Conservation (phyloP, 495 filamentous ascomycete species). For the Arthonia radiata region DNA sequence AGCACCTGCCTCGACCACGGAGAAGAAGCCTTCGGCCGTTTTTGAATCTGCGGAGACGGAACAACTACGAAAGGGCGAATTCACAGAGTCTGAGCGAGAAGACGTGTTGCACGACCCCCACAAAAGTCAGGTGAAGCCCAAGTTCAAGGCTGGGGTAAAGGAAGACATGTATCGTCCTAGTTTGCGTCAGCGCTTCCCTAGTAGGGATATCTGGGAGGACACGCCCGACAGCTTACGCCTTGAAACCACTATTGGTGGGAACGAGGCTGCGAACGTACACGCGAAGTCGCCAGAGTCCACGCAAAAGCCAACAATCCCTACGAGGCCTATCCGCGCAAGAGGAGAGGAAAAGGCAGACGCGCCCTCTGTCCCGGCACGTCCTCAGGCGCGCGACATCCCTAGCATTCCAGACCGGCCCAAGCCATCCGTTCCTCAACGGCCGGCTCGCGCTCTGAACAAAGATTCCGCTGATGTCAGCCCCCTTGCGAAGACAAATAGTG, state of each 20-base stretch:
- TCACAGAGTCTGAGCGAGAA: slow-evolving; percentile 19
- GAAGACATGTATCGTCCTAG: slow-evolving; percentile 21
- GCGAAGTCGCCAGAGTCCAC: slow-evolving; percentile 8
- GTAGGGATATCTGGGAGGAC: slow-evolving; percentile 93
- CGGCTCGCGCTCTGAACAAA: too few relatives aligned
- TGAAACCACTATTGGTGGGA: slow-evolving; percentile 46
- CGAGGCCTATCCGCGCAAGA: too few relatives aligned
- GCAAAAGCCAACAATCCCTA: slow-evolving; percentile 4
- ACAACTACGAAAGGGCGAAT: slow-evolving; percentile 21
- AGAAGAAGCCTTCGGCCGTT: slow-evolving; percentile 7
- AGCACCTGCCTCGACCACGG: slow-evolving; percentile 12
- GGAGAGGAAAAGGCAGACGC: too few relatives aligned
- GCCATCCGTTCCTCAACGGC: slow-evolving; percentile 15
- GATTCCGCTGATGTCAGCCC: too few relatives aligned
- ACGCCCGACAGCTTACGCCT: slow-evolving; percentile 59
- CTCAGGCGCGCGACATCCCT: too few relatives aligned
- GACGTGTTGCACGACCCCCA: slow-evolving; percentile 12
- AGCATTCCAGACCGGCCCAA: too few relatives aligned
- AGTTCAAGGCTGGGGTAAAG: slow-evolving; percentile 17
- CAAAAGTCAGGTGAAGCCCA: slow-evolving; percentile 17
- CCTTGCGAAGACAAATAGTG: slow-evolving; percentile 6
- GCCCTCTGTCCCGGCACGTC: too few relatives aligned
- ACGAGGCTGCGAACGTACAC: slow-evolving; percentile 12
- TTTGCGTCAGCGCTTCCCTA: slow-evolving; percentile 61
- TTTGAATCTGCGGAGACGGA: slow-evolving; percentile 36